Percentiles rank a stretch among this genome's conserved stretches.
Conservation (phyloP, 768 basidiomycete species). For the Russula sp. region DNA sequence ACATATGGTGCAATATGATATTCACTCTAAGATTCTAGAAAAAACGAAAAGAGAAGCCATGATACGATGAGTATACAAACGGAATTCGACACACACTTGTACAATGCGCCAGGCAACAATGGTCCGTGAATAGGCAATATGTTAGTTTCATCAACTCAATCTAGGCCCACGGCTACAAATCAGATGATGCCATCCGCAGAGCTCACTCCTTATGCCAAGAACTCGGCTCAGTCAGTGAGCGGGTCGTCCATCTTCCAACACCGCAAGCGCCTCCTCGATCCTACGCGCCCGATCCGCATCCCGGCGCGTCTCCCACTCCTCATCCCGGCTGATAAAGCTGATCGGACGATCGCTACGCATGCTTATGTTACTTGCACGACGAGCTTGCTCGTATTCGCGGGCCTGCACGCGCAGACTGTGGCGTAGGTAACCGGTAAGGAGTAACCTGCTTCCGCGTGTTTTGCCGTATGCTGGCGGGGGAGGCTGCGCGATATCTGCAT, state of each 20-base stretch:
- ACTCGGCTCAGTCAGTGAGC: not conserved
- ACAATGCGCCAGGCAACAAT: too few species aligned
- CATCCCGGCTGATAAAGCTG: constrained; percentile 49
- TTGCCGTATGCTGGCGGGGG: constrained; percentile 77
- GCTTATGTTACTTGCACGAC: constrained; percentile 24
- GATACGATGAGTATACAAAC: too few species aligned
- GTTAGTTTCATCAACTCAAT: too few species aligned
- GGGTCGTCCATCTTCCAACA: constrained; percentile 27
- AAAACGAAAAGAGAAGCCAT: too few species aligned
- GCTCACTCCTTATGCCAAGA: not conserved
- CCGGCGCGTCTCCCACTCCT: constrained; percentile 48
- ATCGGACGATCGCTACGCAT: constrained; percentile 36
- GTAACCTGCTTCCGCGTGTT: constrained; percentile 58
- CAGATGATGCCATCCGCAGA: not conserved
- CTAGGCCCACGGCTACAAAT: too few species aligned
- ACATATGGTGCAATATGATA: too few species aligned
- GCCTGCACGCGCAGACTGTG: constrained; percentile 20
- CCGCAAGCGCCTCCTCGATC: constrained; percentile 51
- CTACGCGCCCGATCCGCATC: constrained; percentile 45
- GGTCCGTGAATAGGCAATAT: too few species aligned
- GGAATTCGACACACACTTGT: too few species aligned
- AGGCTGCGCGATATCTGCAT: constrained; percentile 54
- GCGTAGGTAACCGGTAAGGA: constrained; percentile 45
- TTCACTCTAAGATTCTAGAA: too few species aligned
- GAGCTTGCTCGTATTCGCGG: constrained; percentile 8